A percentile compares a stretch with the other conserved stretches of the same genome.
Evolutionary conservation across 2,329 filamentous ascomycete species (phyloP).

Genomic region (Arthrobotrys sinensis): DNA sequence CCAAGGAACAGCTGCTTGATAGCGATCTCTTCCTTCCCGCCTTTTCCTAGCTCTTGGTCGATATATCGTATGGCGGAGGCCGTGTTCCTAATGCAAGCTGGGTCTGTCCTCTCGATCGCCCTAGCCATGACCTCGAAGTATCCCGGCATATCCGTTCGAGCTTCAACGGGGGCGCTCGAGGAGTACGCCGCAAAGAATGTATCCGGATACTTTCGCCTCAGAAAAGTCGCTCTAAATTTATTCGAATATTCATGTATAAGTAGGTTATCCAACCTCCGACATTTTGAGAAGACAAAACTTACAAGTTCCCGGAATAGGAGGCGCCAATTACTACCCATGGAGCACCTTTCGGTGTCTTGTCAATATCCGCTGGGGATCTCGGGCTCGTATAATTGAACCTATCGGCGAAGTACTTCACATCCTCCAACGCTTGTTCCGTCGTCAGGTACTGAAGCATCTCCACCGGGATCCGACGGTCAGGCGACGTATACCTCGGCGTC

Average conservation of each 20-base stretch:
- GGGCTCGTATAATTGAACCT: constrained; percentile 66
- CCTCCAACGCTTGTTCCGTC: constrained; percentile 69
- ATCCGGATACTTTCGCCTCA: constrained; percentile 65
- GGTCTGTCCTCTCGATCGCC: constrained; percentile 68
- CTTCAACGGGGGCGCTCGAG: constrained; percentile 70
- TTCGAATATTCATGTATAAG: not conserved
- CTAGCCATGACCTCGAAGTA: constrained; percentile 72
- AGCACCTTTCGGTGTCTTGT: constrained; percentile 67
- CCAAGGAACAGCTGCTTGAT: constrained; percentile 72
- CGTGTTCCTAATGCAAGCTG: constrained; percentile 69
- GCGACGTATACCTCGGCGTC: constrained; percentile 18
- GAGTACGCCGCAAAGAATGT: constrained; percentile 68
- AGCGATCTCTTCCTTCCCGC: constrained; percentile 65
- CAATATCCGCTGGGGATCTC: constrained; percentile 64
- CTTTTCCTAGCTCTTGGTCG: constrained; percentile 69
- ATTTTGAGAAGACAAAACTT: constrained; percentile 2
- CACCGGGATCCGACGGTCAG: constrained; percentile 67
- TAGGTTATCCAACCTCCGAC: not conserved
- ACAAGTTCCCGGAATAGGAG: constrained; percentile 69
- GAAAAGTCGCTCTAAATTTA: constrained; percentile 14
- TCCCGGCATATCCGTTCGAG: constrained; percentile 70
- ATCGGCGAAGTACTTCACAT: constrained; percentile 69
- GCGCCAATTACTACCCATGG: constrained; percentile 71
- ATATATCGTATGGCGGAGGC: constrained; percentile 69
- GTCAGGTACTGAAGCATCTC: constrained; percentile 69